phyloP scores from a whole-genome alignment of 495 filamentous ascomycete species.

The Daldinia decipiens region DNA sequence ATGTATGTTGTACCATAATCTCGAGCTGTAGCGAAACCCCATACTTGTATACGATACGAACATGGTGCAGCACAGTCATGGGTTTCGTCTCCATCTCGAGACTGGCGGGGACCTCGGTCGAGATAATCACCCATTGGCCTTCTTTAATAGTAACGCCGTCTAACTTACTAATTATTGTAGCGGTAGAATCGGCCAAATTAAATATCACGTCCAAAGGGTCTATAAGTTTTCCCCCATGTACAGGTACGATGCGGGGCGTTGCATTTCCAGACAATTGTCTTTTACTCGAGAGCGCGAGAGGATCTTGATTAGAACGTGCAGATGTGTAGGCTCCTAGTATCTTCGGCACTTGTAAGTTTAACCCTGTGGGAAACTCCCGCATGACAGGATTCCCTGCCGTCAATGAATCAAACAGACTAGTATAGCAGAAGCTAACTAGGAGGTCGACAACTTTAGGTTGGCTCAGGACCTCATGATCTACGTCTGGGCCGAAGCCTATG shows the following conservation, averaged over 20 bases:
- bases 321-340: not conserved
- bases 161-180: not conserved
- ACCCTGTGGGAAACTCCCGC: slow-evolving; percentile 72
- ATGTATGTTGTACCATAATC: slow-evolving; percentile 27
- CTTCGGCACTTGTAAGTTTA: slow-evolving; percentile 73
- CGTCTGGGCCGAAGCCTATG: slow-evolving; percentile 84
- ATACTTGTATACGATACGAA: slow-evolving; percentile 21
- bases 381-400: slow-evolving; percentile 46
- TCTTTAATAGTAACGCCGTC: not conserved
- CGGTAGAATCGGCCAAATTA: slow-evolving; percentile 10
- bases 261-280: not conserved
- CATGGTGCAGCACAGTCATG: slow-evolving; percentile 32
- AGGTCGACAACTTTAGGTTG: slow-evolving; percentile 89
- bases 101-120: not conserved
- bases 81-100: too few relatives aligned
- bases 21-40: slow-evolving; percentile 9
- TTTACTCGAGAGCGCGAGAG: too few relatives aligned
- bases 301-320: not conserved
- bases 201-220: slow-evolving; percentile 31
- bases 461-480: slow-evolving; percentile 84
- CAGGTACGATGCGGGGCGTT: not conserved
- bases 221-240: slow-evolving; percentile 10
- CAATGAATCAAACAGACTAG: slow-evolving; percentile 49
- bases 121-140: slow-evolving; percentile 42
- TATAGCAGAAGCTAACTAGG: slow-evolving; percentile 83